Evolutionary conservation across 345 rosid species (phyloP).

Genomic region (Aethionema arabicum): DNA sequence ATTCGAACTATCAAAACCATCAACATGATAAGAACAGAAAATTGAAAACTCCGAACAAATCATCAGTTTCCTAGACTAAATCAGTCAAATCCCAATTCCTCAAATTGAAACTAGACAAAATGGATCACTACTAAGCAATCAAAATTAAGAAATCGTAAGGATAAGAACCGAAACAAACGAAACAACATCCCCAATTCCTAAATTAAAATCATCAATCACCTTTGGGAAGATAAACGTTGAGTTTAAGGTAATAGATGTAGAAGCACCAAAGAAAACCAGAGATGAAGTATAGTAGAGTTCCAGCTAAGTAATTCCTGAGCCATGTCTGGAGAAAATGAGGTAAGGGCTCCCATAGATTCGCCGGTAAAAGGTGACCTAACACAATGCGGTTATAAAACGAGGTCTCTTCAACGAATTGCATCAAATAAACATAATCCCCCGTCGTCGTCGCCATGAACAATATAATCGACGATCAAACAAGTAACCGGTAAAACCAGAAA

Average conservation of each 20-base stretch:
- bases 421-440: constrained; percentile 39
- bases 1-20: constrained; percentile 4
- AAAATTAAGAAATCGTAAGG: neutral
- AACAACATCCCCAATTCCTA: neutral
- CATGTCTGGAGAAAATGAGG: constrained; percentile 81
- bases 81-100: neutral
- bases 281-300: constrained; percentile 62
- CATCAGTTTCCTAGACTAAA: neutral
- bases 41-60: neutral
- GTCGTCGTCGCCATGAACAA: constrained; percentile 30
- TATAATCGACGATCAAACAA: constrained; percentile 21
- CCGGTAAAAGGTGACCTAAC: constrained; percentile 57
- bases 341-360: constrained; percentile 54
- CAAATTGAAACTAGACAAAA: constrained; percentile 16
- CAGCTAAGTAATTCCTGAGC: constrained; percentile 88
- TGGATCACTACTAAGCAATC: neutral
- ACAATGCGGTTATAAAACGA: constrained; percentile 68
- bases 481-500: constrained; percentile 8
- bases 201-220: constrained; percentile 40
- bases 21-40: neutral
- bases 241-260: constrained; percentile 77
- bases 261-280: constrained; percentile 91
- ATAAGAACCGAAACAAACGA: neutral
- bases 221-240: constrained; percentile 75
- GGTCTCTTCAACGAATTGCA: constrained; percentile 54